phyloP scores from a whole-genome alignment of 768 basidiomycete genomes.

The Pleurotus ostreatus region DNA sequence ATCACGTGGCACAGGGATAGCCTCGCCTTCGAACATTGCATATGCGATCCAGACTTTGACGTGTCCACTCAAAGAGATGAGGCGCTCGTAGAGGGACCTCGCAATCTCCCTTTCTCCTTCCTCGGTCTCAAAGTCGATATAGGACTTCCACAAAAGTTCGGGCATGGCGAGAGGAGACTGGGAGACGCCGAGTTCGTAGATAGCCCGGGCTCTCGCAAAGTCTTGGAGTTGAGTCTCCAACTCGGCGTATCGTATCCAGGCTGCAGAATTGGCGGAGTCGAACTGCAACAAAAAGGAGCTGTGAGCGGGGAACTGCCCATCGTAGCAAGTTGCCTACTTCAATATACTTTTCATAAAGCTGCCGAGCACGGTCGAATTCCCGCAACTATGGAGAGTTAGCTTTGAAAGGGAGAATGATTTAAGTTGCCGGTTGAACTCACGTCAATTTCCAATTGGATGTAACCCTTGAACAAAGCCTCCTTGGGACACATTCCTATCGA shows the following conservation, averaged over 20 bases:
- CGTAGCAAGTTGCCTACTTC: slow-evolving; percentile 49
- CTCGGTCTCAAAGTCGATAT: slow-evolving; percentile 94
- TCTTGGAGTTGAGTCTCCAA: slow-evolving; percentile 87
- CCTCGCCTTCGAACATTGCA: slow-evolving; percentile 86
- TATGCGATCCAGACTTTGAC: slow-evolving; percentile 98
- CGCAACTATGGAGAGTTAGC: slow-evolving; percentile 50
- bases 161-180: slow-evolving; percentile 91
- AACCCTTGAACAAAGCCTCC: slow-evolving; percentile 91
- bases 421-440: slow-evolving; percentile 34
- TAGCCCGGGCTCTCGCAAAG: slow-evolving; percentile 82
- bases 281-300: slow-evolving; percentile 37
- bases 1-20: slow-evolving; percentile 60
- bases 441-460: slow-evolving; percentile 91
- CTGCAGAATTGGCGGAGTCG: slow-evolving; percentile 85
- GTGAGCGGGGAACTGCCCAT: slow-evolving; percentile 3
- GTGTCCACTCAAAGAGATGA: slow-evolving; percentile 82
- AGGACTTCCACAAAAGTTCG: slow-evolving; percentile 90
- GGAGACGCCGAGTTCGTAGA: slow-evolving; percentile 87
- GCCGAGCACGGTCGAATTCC: slow-evolving; percentile 93
- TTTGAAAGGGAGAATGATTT: not conserved
- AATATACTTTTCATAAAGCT: slow-evolving; percentile 89
- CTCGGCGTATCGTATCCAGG: slow-evolving; percentile 96
- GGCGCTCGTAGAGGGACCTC: slow-evolving; percentile 83
- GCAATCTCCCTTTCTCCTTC: slow-evolving; percentile 88
- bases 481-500: slow-evolving; percentile 97